phyloP scores from a whole-genome alignment of 1,284 basidiomycete genomes.

The Sparassis latifolia region DNA sequence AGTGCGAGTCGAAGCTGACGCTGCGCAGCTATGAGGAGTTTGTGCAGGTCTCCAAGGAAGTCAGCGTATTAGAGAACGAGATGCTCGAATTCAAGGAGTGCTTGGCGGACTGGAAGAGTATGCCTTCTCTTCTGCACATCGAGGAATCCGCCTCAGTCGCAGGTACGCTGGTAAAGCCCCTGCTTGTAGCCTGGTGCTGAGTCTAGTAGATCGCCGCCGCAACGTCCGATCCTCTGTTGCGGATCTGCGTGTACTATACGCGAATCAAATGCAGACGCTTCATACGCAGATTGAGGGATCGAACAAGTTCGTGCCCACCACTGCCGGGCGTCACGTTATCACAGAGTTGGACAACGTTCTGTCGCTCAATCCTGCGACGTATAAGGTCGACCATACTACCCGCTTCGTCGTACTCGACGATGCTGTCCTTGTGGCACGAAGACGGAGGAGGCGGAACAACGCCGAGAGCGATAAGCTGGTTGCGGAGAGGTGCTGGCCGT shows the following conservation, averaged over 20 bases:
- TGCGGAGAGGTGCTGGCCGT: slow-evolving; percentile 88
- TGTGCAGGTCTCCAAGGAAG: slow-evolving; percentile 95
- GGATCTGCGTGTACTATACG: slow-evolving; percentile 91
- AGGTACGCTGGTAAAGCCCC: slow-evolving; percentile 27
- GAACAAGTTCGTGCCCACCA: slow-evolving; percentile 89
- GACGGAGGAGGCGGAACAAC: slow-evolving; percentile 42
- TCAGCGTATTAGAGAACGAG: slow-evolving; percentile 93
- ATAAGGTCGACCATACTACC: slow-evolving; percentile 85
- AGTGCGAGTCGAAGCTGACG: not conserved
- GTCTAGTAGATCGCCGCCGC: slow-evolving; percentile 42
- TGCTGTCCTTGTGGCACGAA: slow-evolving; percentile 80
- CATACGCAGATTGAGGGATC: slow-evolving; percentile 95
- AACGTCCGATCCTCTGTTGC: slow-evolving; percentile 86
- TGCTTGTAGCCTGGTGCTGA: not conserved
- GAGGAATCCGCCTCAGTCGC: slow-evolving; percentile 63
- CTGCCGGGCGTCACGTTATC: slow-evolving; percentile 87
- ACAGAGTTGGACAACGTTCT: slow-evolving; percentile 81
- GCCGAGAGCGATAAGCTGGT: slow-evolving; percentile 62
- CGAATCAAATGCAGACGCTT: slow-evolving; percentile 87
- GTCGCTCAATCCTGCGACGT: slow-evolving; percentile 91
- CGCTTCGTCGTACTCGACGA: slow-evolving; percentile 92
- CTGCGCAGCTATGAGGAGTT: slow-evolving; percentile 85
- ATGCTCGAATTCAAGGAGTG: slow-evolving; percentile 96
- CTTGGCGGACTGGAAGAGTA: slow-evolving; percentile 90
- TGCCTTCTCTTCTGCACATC: slow-evolving; percentile 89